Conservation (phyloP, 2,329 filamentous ascomycete genomes). For the Elsinoe necatrix region DNA sequence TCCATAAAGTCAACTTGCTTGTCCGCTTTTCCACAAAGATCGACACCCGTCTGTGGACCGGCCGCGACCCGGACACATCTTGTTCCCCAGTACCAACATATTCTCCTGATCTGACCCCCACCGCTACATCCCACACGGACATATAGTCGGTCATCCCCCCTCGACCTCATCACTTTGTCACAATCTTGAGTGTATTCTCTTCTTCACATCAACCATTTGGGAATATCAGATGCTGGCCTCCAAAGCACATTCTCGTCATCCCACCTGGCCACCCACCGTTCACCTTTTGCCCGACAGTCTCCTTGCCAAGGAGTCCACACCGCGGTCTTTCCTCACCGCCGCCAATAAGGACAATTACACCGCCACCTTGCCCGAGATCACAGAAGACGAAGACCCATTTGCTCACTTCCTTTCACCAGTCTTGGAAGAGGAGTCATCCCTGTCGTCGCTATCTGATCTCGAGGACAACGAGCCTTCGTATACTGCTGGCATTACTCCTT, state of each 20-base stretch:
- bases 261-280: conserved; percentile 19
- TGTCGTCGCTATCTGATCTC: conserved; percentile 15
- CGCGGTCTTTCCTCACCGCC: neutral
- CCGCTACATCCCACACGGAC: conserved; percentile 1
- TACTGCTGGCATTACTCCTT: conserved; percentile 31
- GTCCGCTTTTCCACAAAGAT: conserved; percentile 9
- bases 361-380: conserved; percentile 30
- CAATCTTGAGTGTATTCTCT: conserved; percentile 10
- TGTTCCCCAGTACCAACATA: conserved; percentile 13
- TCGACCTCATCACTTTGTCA: neutral
- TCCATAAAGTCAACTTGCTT: conserved; percentile 9
- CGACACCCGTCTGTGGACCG: conserved; percentile 1
- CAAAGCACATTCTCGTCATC: conserved; percentile 16
- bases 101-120: conserved; percentile 2
- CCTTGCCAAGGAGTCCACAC: conserved; percentile 14
- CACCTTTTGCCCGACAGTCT: conserved; percentile 17
- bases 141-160: conserved; percentile 13
- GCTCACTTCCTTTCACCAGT: conserved; percentile 36
- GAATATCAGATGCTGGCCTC: conserved; percentile 18
- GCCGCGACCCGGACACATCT: neutral
- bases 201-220: neutral
- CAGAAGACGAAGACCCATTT: conserved; percentile 34
- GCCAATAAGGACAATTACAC: conserved; percentile 4
- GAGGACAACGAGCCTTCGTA: conserved; percentile 26
- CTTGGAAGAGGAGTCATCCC: conserved; percentile 35